Evolutionary conservation across 257 asterid species (phyloP).

Genomic region (Nicotiana knightiana): DNA sequence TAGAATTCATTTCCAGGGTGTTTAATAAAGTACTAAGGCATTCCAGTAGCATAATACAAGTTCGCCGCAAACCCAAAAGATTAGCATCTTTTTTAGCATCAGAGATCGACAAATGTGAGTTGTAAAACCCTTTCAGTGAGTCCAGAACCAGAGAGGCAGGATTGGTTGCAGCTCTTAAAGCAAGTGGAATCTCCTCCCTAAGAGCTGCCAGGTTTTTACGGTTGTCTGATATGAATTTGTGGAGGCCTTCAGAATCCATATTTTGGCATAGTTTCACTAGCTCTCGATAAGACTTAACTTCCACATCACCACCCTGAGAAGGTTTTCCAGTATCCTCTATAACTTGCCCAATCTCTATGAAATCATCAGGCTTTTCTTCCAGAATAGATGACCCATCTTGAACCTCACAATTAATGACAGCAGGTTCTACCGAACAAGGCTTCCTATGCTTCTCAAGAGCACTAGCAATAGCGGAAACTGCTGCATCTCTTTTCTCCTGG

Average conservation of each 20-base stretch:
- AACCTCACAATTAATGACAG: slow-evolving; percentile 24
- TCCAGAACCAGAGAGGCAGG: slow-evolving; percentile 83
- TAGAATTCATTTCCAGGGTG: slow-evolving; percentile 35
- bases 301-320: slow-evolving; percentile 29
- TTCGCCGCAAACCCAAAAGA: slow-evolving; percentile 83
- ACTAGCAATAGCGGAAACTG: slow-evolving; percentile 66
- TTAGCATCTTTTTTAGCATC: slow-evolving; percentile 80
- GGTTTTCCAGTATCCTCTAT: slow-evolving; percentile 24
- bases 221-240: slow-evolving; percentile 90
- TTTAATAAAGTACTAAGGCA: slow-evolving; percentile 66
- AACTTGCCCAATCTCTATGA: slow-evolving; percentile 26
- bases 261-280: slow-evolving; percentile 73
- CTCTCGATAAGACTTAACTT: slow-evolving; percentile 69
- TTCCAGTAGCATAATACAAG: slow-evolving; percentile 96
- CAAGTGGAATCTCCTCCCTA: slow-evolving; percentile 84
- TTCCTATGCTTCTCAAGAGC: slow-evolving; percentile 49
- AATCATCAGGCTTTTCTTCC: slow-evolving; percentile 35
- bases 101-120: slow-evolving; percentile 36
- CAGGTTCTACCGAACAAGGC: slow-evolving; percentile 31
- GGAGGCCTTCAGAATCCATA: slow-evolving; percentile 87
- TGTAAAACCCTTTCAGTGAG: slow-evolving; percentile 84
- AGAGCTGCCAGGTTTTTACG: slow-evolving; percentile 80
- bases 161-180: slow-evolving; percentile 64
- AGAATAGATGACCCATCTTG: slow-evolving; percentile 32
- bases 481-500: slow-evolving; percentile 95